phyloP scores from a whole-genome alignment of 2,329 filamentous ascomycete species.

The Arthrinium phaeospermum region DNA sequence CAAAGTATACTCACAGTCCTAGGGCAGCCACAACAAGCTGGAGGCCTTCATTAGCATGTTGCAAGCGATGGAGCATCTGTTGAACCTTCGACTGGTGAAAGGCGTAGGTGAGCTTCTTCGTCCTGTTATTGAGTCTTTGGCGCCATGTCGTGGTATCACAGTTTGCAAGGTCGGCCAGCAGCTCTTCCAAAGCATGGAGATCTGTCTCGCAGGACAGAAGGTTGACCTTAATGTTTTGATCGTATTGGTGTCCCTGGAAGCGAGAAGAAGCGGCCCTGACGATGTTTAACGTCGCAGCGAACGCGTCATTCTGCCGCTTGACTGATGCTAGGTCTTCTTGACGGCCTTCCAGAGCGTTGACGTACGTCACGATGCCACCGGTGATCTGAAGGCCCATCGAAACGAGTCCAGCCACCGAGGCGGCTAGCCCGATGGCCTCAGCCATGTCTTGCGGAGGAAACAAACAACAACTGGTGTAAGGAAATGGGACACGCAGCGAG shows the following conservation, averaged over 20 bases:
- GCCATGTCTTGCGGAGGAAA: no score
- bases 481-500: no score
- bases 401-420: slow-evolving; percentile 22
- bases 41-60: slow-evolving; percentile 5
- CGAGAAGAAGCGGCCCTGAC: not conserved
- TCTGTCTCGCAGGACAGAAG: slow-evolving; percentile 19
- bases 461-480: no score
- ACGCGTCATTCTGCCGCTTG: slow-evolving; percentile 19
- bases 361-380: slow-evolving; percentile 17
- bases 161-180: slow-evolving; percentile 19
- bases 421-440: slow-evolving; percentile 21
- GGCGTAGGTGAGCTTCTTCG: slow-evolving; percentile 19
- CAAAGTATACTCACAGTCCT: slow-evolving; percentile 1
- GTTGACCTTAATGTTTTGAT: not conserved
- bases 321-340: slow-evolving; percentile 17
- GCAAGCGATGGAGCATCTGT: slow-evolving; percentile 19
- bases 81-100: slow-evolving; percentile 21
- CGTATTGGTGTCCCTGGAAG: slow-evolving; percentile 7
- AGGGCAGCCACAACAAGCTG: slow-evolving; percentile 18
- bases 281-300: not conserved
- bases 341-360: slow-evolving; percentile 19
- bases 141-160: slow-evolving; percentile 15
- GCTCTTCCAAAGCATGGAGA: slow-evolving; percentile 11
- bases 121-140: slow-evolving; percentile 9
- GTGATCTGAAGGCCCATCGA: slow-evolving; percentile 22